Conservation (phyloP, 1,139 yeast species). For the Candida frijolesensis region DNA sequence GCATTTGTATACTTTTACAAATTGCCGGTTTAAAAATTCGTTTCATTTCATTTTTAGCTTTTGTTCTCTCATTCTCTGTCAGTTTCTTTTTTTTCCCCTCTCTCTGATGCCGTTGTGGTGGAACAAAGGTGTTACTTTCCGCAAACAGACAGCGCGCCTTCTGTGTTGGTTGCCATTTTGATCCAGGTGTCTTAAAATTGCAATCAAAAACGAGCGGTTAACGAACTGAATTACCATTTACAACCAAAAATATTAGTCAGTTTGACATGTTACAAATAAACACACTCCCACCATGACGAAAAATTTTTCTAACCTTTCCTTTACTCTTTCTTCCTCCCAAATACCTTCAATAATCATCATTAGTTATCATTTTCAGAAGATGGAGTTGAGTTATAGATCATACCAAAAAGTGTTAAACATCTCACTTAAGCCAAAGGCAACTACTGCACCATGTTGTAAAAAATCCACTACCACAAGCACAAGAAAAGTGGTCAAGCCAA, state of each 20-base stretch:
- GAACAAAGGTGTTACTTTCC: conserved; percentile 3
- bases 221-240: conserved; percentile 6
- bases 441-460: conserved; percentile 5
- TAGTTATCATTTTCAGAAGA: conserved; percentile 4
- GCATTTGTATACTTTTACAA: too few species aligned
- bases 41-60: neutral
- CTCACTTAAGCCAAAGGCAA: conserved; percentile 24
- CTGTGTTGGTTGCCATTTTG: conserved; percentile 8
- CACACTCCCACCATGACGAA: neutral
- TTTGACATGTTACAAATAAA: conserved; percentile 4
- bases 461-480: conserved; percentile 15
- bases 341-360: neutral
- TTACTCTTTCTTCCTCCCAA: neutral
- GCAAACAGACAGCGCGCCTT: neutral
- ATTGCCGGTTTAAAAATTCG: too few species aligned
- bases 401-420: conserved; percentile 48
- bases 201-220: conserved; percentile 13
- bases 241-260: conserved; percentile 6
- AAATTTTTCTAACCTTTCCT: conserved; percentile 1
- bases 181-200: conserved; percentile 4
- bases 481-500: conserved; percentile 21
- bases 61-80: neutral
- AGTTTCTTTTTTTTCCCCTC: neutral
- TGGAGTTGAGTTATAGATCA: conserved; percentile 29
- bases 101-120: neutral